Evolutionary conservation across 768 basidiomycete species (phyloP).

Genomic region (Amanita inopinata): DNA sequence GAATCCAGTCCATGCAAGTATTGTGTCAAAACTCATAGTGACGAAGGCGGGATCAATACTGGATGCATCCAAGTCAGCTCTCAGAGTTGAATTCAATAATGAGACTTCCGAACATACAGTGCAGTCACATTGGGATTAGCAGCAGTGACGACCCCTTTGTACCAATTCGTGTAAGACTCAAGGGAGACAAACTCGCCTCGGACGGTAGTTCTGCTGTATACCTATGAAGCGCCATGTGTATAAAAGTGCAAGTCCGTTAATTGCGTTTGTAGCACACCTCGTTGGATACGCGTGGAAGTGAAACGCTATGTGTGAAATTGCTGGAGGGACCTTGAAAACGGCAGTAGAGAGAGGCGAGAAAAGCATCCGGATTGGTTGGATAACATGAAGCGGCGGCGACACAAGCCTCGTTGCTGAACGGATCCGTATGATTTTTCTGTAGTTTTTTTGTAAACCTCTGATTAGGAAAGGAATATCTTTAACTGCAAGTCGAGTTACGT

Average conservation of each 20-base stretch:
- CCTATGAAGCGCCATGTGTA: no score
- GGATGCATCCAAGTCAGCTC: neutral
- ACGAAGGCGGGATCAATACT: constrained; percentile 11
- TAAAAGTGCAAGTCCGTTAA: no score
- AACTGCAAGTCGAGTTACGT: no score
- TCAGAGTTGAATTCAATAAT: neutral
- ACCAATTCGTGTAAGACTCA: constrained; percentile 9
- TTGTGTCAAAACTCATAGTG: constrained; percentile 11
- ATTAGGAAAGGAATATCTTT: neutral
- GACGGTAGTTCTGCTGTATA: constrained; percentile 4
- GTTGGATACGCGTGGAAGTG: constrained; percentile 5
- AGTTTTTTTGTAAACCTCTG: no score
- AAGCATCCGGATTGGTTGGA: constrained; percentile 10
- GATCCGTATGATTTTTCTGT: constrained; percentile 6
- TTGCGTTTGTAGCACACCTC: constrained; percentile 1
- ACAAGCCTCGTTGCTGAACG: constrained; percentile 9
- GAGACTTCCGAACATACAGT: constrained; percentile 4
- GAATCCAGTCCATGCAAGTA: constrained; percentile 11
- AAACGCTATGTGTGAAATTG: constrained; percentile 4
- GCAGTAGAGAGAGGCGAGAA: constrained; percentile 10
- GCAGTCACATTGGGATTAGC: constrained; percentile 6
- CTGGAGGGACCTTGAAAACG: constrained; percentile 8
- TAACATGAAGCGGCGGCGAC: constrained; percentile 13
- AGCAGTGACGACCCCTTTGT: constrained; percentile 1
- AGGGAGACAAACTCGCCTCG: neutral